Evolutionary conservation across 371 early-diverging fungal species (phyloP), one percentile per base, ranked within the genome.

Genomic region (Zychaea mexicana): DNA sequence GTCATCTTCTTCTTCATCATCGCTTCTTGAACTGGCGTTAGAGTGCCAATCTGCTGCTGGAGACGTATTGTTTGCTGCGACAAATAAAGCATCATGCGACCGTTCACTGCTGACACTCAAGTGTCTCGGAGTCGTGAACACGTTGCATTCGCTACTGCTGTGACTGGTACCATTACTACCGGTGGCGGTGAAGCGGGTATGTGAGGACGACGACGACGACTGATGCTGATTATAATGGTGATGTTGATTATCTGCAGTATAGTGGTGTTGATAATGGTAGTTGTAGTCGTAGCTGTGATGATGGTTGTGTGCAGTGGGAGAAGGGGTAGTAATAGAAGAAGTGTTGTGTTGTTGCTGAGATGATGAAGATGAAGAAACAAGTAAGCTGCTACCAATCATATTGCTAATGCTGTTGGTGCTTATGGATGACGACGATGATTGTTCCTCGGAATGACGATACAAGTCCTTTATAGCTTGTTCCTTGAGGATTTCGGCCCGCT

Each of bases 161-260:
- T 58, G 15, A 32, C 4, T 36, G 8, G 36, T 36, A 36, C n/a
- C n/a, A n/a, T n/a, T n/a, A n/a, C n/a, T n/a, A n/a, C n/a, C 15
- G 36, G 42, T 42, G 42, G 15, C 9, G 33, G 30, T 27, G 31
- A 28, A 59, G 57, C 30, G 32, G 22, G n/a, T n/a, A n/a, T 8
- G 38, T 57, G 57, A 57, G 17, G 57, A 57, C 5, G 57, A 32
- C 57, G 57, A 33, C n/a, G 36, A n/a, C n/a, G n/a, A n/a, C n/a
- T 42, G 15, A 3, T 42, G 42, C 15, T 42, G 13, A 7, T 42
- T 13, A 42, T 42, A 42, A 42, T 7, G 42, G 7, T 42, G 42
- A 42, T 36, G 15, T 10, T 36, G 36, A 36, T 36, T 36, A 15
- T 36, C 15, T 10, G n/a, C n/a, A n/a, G n/a, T n/a, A n/a, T n/a